phyloP scores from a whole-genome alignment of 352 stramenopile genomes.

The Pythium dissimile region DNA sequence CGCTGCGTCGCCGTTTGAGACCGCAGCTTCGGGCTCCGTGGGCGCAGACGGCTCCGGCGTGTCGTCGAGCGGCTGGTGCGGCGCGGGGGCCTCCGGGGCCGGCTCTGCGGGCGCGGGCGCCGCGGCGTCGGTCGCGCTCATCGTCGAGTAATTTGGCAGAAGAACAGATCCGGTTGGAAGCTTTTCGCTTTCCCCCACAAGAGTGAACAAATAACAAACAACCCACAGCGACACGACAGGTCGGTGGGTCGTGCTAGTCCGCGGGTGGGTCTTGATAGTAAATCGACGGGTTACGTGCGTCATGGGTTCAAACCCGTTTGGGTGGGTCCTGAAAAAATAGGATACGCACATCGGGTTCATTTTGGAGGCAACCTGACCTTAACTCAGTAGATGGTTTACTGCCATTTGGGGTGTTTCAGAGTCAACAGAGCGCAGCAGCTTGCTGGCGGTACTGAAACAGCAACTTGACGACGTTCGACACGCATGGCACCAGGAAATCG shows the following conservation, averaged over 20 bases:
- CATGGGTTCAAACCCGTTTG: background rate
- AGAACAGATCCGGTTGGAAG: constrained; percentile 1
- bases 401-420: no score
- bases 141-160: constrained; percentile 6
- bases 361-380: background rate
- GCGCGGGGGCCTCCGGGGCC: constrained; percentile 2
- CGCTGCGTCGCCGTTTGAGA: constrained; percentile 2
- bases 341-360: background rate
- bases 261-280: background rate
- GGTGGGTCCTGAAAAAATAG: no score
- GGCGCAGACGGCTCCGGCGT: background rate
- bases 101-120: constrained; percentile 8
- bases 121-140: constrained; percentile 1
- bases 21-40: background rate
- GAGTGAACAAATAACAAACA: constrained; percentile 12
- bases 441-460: constrained; percentile 36
- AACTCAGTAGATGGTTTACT: background rate
- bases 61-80: constrained; percentile 2
- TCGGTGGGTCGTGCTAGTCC: constrained; percentile 8
- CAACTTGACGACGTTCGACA: constrained; percentile 42
- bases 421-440: background rate
- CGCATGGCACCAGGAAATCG: constrained; percentile 43
- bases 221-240: constrained; percentile 12
- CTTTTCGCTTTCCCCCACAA: constrained; percentile 31
- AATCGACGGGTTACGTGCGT: background rate